phyloP scores from a whole-genome alignment of 2,329 filamentous ascomycete genomes.

The Stachybotrys echinatus region DNA sequence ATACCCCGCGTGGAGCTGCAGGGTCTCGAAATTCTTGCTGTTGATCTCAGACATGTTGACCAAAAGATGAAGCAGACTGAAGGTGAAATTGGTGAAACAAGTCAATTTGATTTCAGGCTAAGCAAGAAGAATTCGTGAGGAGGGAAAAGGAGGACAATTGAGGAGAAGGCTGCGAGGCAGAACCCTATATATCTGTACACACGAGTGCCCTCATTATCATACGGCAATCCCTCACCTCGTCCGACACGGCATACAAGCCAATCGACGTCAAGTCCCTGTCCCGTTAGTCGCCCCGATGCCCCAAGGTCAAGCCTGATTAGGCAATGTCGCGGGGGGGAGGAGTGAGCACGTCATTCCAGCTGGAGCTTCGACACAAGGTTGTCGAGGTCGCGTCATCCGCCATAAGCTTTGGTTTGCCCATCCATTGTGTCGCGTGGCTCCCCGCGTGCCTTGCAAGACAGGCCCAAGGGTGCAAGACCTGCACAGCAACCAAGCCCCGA shows the following conservation, averaged over 20 bases:
- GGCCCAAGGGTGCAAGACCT: too few species aligned
- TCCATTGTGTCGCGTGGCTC: too few species aligned
- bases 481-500: too few species aligned
- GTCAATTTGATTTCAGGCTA: constrained; percentile 7
- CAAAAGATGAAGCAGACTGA: not conserved
- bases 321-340: not conserved
- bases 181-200: not conserved
- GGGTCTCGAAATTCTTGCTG: constrained; percentile 70
- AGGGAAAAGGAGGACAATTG: not conserved
- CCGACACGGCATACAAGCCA: not conserved
- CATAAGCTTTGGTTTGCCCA: not conserved
- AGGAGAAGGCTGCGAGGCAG: not conserved
- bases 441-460: too few species aligned
- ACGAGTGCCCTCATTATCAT: not conserved
- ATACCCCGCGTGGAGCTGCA: constrained; percentile 82
- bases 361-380: not conserved
- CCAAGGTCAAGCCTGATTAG: not conserved
- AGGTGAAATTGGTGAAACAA: not conserved
- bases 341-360: not conserved
- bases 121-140: too few species aligned
- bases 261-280: not conserved
- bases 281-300: not conserved
- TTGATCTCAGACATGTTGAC: constrained; percentile 32
- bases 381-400: not conserved
- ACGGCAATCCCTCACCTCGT: not conserved